Evolutionary conservation across 495 filamentous ascomycete species (phyloP), one percentile per base, ranked within the genome.

Genomic region (Recurvomyces mirabilis): DNA sequence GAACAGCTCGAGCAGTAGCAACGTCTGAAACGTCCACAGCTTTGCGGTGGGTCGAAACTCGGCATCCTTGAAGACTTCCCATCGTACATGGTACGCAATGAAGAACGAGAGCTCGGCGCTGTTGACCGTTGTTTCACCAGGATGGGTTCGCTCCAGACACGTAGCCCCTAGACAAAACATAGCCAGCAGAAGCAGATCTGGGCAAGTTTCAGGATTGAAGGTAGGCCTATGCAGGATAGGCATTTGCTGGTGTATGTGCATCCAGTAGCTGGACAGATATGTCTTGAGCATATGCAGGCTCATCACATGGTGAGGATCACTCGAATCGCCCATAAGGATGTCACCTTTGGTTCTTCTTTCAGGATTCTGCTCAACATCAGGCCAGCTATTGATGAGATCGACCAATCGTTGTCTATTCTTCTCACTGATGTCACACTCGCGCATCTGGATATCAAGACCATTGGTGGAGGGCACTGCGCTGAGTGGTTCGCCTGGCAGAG

Each of bases 11-110:
- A 98, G 69, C 5, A 98, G 68, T 12, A 98, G 61, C 30, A 96
- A 67, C 0, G 91, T 81, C 59, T 98, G 91, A 63, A 96, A 95
- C 15, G 94, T 75, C 91, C 91, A 98, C n/a, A 98, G 69, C 63
- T 93, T 91, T 13, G 91, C 91, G 3, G 91, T 89, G 6, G 91
- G 88, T n/a, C 82, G 70, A 62, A 89, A 94, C 60, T 93, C 87
- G 20, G 73, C 71, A 59, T 94, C 82, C 66, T 82, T 87, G 56
- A 96, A 95, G 43, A 89, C 79, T 56, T 88, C 81, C 82, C 88
- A 94, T 22, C 91, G 74, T 10, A 96, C 64, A 67, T 93, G 85
- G 82, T 83, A 89, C 2, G 86, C 84, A 26, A 95, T 66, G 58
- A 94, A 91, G 57, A 82, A 83, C 30, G 87, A 82, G 21, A 96